Percentiles rank a stretch among this genome's conserved stretches.
phyloP scores from a whole-genome alignment of 1,139 yeast genomes.

The Blastobotrys capitulatus region DNA sequence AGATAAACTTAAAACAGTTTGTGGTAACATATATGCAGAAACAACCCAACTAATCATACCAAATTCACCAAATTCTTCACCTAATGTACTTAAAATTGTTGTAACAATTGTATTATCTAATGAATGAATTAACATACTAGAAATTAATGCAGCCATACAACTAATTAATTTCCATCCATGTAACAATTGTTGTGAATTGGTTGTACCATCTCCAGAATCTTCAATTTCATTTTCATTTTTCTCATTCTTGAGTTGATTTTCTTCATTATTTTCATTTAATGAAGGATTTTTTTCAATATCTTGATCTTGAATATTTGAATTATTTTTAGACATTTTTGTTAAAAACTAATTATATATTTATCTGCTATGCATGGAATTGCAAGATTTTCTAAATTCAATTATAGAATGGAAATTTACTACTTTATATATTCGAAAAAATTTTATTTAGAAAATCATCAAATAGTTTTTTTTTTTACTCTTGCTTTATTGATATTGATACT shows the following conservation, averaged over 20 bases:
- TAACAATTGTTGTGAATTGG: constrained; percentile 31
- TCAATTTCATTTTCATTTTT: constrained; percentile 6
- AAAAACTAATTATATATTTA: no score
- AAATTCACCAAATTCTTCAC: constrained; percentile 48
- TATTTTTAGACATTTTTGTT: no score
- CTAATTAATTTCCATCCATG: constrained; percentile 40
- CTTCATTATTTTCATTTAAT: no score
- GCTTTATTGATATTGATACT: no score
- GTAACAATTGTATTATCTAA: constrained; percentile 64
- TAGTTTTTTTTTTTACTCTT: no score
- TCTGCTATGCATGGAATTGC: no score
- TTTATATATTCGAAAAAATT: no score
- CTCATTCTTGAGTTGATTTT: background rate
- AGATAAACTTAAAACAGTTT: constrained; percentile 51
- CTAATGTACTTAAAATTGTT: constrained; percentile 46
- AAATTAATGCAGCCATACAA: constrained; percentile 43
- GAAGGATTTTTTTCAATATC: no score
- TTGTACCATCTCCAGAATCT: constrained; percentile 18
- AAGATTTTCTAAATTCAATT: no score
- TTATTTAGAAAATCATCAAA: no score
- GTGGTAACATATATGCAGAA: constrained; percentile 55
- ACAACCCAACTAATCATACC: constrained; percentile 57
- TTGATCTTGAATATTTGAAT: no score
- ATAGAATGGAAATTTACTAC: no score
- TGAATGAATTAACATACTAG: constrained; percentile 55